A percentile compares a stretch with the other conserved stretches of the same genome.
phyloP scores from a whole-genome alignment of 257 asterid species.

The Schizonepeta tenuifolia region DNA sequence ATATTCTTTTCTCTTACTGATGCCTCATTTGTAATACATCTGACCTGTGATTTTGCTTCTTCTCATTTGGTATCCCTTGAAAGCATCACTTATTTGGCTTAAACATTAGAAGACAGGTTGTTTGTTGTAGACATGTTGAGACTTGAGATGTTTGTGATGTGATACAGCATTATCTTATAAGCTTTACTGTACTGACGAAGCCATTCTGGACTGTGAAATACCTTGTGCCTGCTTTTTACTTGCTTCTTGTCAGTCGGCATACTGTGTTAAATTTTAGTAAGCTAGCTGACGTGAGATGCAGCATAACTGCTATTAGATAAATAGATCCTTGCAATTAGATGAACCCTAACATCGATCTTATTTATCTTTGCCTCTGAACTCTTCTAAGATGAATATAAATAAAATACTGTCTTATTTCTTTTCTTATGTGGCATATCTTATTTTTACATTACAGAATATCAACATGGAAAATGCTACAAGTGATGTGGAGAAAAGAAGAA shows the following conservation, averaged over 20 bases:
- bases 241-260: not conserved
- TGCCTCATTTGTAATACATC: not conserved
- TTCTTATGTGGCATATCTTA: not conserved
- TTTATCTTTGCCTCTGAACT: not conserved
- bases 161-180: not conserved
- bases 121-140: not conserved
- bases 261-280: not conserved
- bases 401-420: conserved; percentile 6
- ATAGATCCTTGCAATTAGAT: not conserved
- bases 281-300: conserved; percentile 7
- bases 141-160: conserved; percentile 2
- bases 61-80: not conserved
- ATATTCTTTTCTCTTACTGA: not conserved
- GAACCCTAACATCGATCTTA: not conserved
- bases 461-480: conserved; percentile 48
- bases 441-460: conserved; percentile 47
- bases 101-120: not conserved
- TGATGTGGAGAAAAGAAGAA: conserved; percentile 61
- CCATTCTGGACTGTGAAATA: not conserved
- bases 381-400: conserved; percentile 10
- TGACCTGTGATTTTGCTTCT: not conserved
- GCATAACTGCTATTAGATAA: not conserved
- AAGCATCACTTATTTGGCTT: not conserved
- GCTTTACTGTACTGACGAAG: not conserved
- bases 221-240: not conserved